Percentiles rank a stretch among this genome's conserved stretches.
Conservation (phyloP, 2,329 filamentous ascomycete species). For the Hymenoscyphus fructigenus region DNA sequence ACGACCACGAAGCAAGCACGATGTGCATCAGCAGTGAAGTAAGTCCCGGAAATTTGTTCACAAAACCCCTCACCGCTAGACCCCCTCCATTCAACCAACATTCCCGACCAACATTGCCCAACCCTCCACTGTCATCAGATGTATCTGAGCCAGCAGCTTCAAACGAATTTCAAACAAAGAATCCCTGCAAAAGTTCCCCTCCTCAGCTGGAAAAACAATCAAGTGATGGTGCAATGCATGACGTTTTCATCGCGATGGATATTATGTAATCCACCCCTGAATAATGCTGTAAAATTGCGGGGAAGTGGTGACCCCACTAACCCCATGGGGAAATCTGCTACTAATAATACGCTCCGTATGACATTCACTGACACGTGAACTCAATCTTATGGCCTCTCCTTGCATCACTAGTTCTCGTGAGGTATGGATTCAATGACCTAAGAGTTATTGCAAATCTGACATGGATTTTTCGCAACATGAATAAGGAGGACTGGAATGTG, state of each 20-base stretch:
- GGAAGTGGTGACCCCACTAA: neutral
- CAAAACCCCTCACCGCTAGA: too few relatives aligned
- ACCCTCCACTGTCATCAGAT: neutral
- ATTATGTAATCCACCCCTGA: conserved; percentile 3
- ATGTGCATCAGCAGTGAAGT: too few relatives aligned
- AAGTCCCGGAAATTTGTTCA: too few relatives aligned
- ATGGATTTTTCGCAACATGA: neutral
- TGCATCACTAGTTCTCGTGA: neutral
- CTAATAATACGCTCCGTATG: neutral
- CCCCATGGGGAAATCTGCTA: neutral
- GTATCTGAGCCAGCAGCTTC: neutral
- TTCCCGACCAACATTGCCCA: neutral
- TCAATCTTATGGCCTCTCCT: neutral
- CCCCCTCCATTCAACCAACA: neutral
- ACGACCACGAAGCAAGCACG: too few relatives aligned
- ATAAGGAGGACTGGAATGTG: neutral
- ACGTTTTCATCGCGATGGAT: neutral
- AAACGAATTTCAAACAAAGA: neutral
- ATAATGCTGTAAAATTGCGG: neutral
- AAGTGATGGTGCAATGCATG: neutral
- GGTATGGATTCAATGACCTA: conserved; percentile 2
- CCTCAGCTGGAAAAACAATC: neutral
- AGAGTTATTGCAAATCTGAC: neutral
- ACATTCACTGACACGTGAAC: neutral
- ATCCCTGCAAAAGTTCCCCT: neutral